Evolutionary conservation across 139 green algal species (phyloP), one percentile per base, ranked within the genome.

Genomic region (Coelastrella sp.): DNA sequence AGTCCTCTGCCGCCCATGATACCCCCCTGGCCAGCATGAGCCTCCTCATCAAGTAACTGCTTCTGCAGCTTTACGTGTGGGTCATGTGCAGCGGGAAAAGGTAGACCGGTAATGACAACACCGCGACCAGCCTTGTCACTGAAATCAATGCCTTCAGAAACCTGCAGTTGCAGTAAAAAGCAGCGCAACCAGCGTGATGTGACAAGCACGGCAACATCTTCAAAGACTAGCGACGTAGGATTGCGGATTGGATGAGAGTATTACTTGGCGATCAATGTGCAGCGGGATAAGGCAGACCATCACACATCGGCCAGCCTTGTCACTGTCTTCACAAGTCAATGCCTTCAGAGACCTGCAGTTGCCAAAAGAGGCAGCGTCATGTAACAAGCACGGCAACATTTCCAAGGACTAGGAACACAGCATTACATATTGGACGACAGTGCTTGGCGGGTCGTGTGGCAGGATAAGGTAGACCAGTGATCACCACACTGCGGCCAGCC

Each of bases 101-200:
- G 78, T 6, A 99, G 98, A 68, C 98, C 98, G 0, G 97, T 99
- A 47, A 99, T 95, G 74, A 99, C 94, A 20, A 99, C 98, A 4
- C 94, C 97, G 0, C 98, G 95, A 2, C 96, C 98, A 0, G 95
- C 97, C 0, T 92, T 80, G 91, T 99, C 98, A 5, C 94, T 96
- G 88, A 99, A 99, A 92, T 99, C 98, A 32, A 99, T 94, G 11
- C 98, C 98, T 93, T 99, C 98, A 73, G 77, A 87, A 0, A 98
- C 98, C 95, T 99, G 92, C 47, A 7, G 57, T 19, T 14, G 5
- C 32, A 47, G 32, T 47, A 1, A 47, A 47, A 47, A 47, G 32
- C 32, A 47, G 32, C 32, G 32, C 1, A 2, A 1, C 0, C 32
- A 47, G 32, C 32, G 32, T 47, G 0, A 47, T 0, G 32, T 47